phyloP scores from a whole-genome alignment of 2,329 filamentous ascomycete species.

The Rasamsonia emersonii region DNA sequence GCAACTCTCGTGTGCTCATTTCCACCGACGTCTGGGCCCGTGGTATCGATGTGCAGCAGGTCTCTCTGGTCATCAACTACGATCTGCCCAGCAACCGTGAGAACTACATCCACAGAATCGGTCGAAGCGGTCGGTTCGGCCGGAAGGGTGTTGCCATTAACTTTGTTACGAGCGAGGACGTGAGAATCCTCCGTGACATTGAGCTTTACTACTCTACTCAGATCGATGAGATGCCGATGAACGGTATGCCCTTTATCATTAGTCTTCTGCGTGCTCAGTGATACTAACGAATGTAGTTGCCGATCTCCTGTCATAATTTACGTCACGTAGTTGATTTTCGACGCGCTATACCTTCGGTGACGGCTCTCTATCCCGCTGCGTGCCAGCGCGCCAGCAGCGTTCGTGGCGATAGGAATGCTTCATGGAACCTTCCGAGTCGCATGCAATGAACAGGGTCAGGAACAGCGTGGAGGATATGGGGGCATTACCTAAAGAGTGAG shows the following conservation, averaged over 20 bases:
- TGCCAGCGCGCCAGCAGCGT: neutral
- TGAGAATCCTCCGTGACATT: conserved; percentile 93
- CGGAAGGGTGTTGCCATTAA: conserved; percentile 99
- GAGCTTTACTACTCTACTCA: conserved; percentile 95
- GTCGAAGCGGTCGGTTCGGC: conserved; percentile 88
- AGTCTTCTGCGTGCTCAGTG: neutral
- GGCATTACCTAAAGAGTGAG: conserved; percentile 6
- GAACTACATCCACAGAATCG: conserved; percentile 99
- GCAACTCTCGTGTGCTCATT: conserved; percentile 91
- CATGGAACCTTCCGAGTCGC: neutral
- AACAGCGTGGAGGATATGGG: conserved; percentile 10
- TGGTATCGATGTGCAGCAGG: conserved; percentile 98
- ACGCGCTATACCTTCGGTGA: neutral
- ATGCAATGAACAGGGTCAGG: conserved; percentile 3
- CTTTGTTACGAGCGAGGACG: conserved; percentile 97
- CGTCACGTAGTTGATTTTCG: neutral
- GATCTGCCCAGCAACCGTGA: conserved; percentile 96
- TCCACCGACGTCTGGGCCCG: conserved; percentile 97
- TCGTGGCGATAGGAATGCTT: neutral
- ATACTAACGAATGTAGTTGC: conserved; percentile 12
- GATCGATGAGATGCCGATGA: conserved; percentile 99
- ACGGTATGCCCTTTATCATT: conserved; percentile 52
- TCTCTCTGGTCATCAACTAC: conserved; percentile 98
- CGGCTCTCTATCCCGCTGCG: neutral
- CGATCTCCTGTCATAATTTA: conserved; percentile 15